A percentile compares a stretch with the other conserved stretches of the same genome.
These are phyloP conservation scores for Starmerella khaoyaiensis DNA, from an alignment of 805 yeast genomes.

Conservation along the genomic window DNA sequence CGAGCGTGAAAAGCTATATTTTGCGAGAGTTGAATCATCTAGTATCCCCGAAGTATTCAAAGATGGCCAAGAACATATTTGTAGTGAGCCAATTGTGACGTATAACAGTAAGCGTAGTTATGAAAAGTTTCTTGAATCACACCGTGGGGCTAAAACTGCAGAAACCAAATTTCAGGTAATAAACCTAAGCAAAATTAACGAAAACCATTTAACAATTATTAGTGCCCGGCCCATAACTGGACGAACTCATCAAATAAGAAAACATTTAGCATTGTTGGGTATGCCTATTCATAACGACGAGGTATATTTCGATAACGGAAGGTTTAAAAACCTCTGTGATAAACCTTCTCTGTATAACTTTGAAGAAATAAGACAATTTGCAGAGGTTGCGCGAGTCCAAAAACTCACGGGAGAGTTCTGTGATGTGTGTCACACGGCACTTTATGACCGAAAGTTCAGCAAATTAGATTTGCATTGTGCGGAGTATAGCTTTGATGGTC, in stretches of 20 bases:
- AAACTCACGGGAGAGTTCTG: constrained; percentile 18
- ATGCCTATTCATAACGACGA: constrained; percentile 86
- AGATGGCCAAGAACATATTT: not conserved
- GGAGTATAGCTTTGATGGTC: constrained; percentile 14
- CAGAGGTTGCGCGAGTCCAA: constrained; percentile 7
- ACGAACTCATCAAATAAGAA: constrained; percentile 87
- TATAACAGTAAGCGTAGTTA: constrained; percentile 22
- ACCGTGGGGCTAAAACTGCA: constrained; percentile 14
- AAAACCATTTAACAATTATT: constrained; percentile 35
- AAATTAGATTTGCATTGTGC: constrained; percentile 21
- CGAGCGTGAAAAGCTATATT: constrained; percentile 10
- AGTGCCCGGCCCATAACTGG: constrained; percentile 78
- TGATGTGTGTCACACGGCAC: constrained; percentile 18
- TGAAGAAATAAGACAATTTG: constrained; percentile 3
- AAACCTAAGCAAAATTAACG: not conserved
- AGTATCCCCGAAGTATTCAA: constrained; percentile 1
- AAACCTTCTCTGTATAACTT: constrained; percentile 16
- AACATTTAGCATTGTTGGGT: constrained; percentile 75
- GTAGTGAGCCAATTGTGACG: constrained; percentile 16
- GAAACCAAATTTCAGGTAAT: constrained; percentile 9
- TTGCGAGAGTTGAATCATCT: constrained; percentile 12
- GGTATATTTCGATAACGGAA: constrained; percentile 40
- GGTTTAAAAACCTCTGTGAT: constrained; percentile 5
- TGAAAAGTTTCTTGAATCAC: constrained; percentile 7
- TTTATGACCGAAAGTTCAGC: constrained; percentile 9